Evolutionary conservation across 2,329 filamentous ascomycete species (phyloP).

Genomic region (Hypoxylon rubiginosum): DNA sequence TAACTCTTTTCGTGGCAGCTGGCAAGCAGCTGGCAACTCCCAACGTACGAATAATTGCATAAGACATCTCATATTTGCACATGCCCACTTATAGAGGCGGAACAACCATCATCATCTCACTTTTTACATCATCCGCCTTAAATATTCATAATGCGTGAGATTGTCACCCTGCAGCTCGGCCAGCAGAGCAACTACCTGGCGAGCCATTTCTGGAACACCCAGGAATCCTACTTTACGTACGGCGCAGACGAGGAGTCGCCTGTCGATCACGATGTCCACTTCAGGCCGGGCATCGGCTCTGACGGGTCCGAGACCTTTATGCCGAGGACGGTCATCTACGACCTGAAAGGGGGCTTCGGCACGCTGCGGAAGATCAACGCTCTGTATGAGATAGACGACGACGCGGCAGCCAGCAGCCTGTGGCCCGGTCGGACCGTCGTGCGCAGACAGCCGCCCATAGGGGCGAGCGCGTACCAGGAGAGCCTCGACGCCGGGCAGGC

Average conservation of each 20-base stretch:
- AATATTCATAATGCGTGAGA: conserved; percentile 81
- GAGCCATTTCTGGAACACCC: conserved; percentile 97
- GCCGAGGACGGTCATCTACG: conserved; percentile 91
- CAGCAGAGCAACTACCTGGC: conserved; percentile 93
- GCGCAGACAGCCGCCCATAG: conserved; percentile 76
- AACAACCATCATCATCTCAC: background rate
- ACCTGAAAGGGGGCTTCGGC: conserved; percentile 94
- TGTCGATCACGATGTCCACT: conserved; percentile 89
- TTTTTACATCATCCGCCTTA: background rate
- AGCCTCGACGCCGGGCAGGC: conserved; percentile 79
- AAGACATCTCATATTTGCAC: background rate
- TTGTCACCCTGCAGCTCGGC: conserved; percentile 93
- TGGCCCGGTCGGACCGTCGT: conserved; percentile 76
- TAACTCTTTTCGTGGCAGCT: background rate
- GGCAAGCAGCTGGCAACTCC: conserved; percentile 14
- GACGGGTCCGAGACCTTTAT: conserved; percentile 93
- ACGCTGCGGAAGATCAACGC: conserved; percentile 89
- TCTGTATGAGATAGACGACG: conserved; percentile 75
- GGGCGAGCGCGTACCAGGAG: conserved; percentile 80
- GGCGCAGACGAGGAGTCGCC: conserved; percentile 73
- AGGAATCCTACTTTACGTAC: conserved; percentile 99
- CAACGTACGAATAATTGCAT: conserved; percentile 17
- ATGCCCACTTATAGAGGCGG: background rate
- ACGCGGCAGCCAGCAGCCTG: conserved; percentile 52
- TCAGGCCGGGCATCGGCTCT: conserved; percentile 83